These are phyloP conservation scores for Wickerhamomyces canadensis DNA, from an alignment of 805 yeast genomes.

Conservation along the genomic window DNA sequence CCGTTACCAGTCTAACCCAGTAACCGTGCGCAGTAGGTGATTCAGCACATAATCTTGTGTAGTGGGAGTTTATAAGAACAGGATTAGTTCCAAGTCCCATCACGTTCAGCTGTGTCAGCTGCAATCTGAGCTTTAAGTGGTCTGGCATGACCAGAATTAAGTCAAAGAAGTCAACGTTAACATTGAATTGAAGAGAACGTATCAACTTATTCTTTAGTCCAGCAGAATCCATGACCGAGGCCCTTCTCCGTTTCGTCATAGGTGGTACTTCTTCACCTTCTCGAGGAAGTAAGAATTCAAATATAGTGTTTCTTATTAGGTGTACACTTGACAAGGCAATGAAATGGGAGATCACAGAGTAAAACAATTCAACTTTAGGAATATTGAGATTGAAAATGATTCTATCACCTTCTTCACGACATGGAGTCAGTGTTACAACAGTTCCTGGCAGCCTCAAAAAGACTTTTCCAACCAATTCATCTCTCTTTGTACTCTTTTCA, in stretches of 20 bases:
- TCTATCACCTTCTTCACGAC: constrained; percentile 16
- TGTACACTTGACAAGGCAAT: constrained; percentile 39
- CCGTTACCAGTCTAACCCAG: constrained; percentile 45
- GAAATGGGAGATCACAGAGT: constrained; percentile 40
- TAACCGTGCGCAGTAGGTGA: constrained; percentile 41
- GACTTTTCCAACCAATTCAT: constrained; percentile 24
- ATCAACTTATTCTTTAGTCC: constrained; percentile 12
- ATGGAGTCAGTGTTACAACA: constrained; percentile 18
- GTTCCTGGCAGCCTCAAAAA: constrained; percentile 27
- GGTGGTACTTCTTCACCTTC: constrained; percentile 16
- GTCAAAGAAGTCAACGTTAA: constrained; percentile 20
- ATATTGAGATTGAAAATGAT: constrained; percentile 22
- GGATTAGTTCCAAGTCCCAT: constrained; percentile 18
- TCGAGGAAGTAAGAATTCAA: constrained; percentile 18
- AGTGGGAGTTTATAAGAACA: constrained; percentile 24
- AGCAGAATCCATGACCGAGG: not conserved
- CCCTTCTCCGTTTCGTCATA: constrained; percentile 13
- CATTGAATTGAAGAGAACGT: constrained; percentile 18
- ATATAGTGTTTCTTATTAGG: constrained; percentile 37
- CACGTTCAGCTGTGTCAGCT: constrained; percentile 28
- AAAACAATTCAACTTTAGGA: constrained; percentile 26
- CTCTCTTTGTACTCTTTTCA: constrained; percentile 26
- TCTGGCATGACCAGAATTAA: constrained; percentile 37
- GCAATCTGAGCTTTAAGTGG: constrained; percentile 43
- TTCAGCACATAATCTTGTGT: constrained; percentile 42